Conservation (phyloP, 1,284 basidiomycete genomes). For the Volvariella volvacea region DNA sequence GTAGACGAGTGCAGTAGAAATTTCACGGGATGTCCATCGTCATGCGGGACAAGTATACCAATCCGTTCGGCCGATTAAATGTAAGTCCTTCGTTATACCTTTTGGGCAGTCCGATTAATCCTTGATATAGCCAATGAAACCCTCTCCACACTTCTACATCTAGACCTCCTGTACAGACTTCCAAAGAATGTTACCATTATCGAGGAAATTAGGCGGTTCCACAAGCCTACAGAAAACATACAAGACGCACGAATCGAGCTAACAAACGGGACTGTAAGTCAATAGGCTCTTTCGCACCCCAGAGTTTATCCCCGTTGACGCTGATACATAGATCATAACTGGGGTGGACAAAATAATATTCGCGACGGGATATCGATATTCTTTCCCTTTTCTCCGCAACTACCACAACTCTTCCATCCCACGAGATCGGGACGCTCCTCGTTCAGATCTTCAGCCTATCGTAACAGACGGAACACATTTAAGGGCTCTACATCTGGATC, state of each 20-base stretch:
- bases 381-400: slow-evolving; percentile 39
- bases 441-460: slow-evolving; percentile 21
- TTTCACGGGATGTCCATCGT: slow-evolving; percentile 28
- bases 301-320: neutral
- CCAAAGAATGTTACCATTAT: slow-evolving; percentile 23
- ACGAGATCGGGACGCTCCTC: slow-evolving; percentile 13
- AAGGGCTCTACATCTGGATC: slow-evolving; percentile 37
- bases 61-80: slow-evolving; percentile 13
- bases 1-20: slow-evolving; percentile 35
- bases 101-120: too few species aligned
- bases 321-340: slow-evolving; percentile 20
- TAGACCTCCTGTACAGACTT: slow-evolving; percentile 12
- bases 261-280: slow-evolving; percentile 30
- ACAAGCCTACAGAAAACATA: slow-evolving; percentile 14
- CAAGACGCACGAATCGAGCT: slow-evolving; percentile 28
- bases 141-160: slow-evolving; percentile 2
- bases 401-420: slow-evolving; percentile 27
- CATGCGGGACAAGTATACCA: slow-evolving; percentile 27
- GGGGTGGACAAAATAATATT: slow-evolving; percentile 35
- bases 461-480: slow-evolving; percentile 40
- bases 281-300: too few species aligned
- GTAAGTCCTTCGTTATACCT: neutral
- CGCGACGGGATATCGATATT: slow-evolving; percentile 40
- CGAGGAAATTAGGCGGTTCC: slow-evolving; percentile 25
- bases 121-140: too few species aligned